Evolutionary conservation across 495 filamentous ascomycete species (phyloP).

Genomic region (Hyaloscypha bicolor): DNA sequence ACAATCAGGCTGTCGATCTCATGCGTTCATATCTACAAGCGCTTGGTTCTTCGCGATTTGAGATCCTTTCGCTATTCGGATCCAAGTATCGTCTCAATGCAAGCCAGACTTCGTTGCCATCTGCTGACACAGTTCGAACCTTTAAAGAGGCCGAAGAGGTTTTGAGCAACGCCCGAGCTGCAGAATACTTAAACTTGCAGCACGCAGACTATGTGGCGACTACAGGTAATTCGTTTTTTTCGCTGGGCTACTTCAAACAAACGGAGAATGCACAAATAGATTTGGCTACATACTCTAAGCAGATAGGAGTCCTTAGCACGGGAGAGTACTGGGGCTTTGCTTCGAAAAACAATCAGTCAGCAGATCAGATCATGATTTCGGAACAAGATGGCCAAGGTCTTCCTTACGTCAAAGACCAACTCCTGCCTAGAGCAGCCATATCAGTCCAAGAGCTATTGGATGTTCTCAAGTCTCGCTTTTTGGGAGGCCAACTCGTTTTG

Average conservation of each 20-base stretch:
- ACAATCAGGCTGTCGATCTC: conserved; percentile 13
- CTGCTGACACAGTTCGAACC: no score
- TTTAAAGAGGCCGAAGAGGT: no score
- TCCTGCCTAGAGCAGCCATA: conserved; percentile 33
- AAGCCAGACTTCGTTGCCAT: no score
- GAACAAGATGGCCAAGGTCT: conserved; percentile 18
- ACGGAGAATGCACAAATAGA: conserved; percentile 8
- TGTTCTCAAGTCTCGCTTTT: no score
- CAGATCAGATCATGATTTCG: neutral
- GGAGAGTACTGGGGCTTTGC: conserved; percentile 25
- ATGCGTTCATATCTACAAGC: neutral
- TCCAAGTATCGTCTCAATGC: no score
- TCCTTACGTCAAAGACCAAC: conserved; percentile 29
- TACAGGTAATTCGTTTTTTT: conserved; percentile 20
- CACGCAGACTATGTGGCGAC: no score
- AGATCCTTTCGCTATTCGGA: no score
- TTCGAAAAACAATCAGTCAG: no score
- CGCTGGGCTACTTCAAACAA: conserved; percentile 18
- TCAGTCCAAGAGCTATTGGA: no score
- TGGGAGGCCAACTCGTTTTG: no score
- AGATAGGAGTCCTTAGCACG: conserved; percentile 8
- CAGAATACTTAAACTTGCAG: no score
- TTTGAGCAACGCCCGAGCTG: no score
- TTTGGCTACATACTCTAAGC: conserved; percentile 7
- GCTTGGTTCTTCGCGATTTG: neutral